Evolutionary conservation across 2,329 filamentous ascomycete genomes (phyloP), one percentile per base, ranked within the genome.

Genomic region (Aspergillus niger): DNA sequence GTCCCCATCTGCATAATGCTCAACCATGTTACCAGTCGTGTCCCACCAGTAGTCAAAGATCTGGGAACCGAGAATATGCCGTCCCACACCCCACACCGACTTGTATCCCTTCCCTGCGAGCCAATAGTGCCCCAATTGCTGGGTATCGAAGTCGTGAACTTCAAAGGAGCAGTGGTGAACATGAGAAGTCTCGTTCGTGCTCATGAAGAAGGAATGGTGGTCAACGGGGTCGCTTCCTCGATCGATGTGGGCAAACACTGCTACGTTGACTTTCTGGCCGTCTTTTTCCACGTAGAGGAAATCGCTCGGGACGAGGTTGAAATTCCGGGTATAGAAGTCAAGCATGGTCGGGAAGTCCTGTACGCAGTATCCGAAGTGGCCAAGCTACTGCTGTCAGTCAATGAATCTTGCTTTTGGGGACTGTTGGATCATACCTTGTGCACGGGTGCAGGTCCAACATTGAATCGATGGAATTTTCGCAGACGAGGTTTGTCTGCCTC

Each of bases 201-300:
- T 70, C 64, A 85, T 74, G 74, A 85, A 85, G 58, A 85, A 81
- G 5, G 75, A 77, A 62, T 85, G 83, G 63, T 85, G 83, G 66
- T 85, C 83, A 0, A 81, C 78, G 22, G 76, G 75, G 0, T 74
- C 71, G 0, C 73, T 67, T 0, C 82, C 83, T 0, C 78, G 75
- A 62, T 85, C 83, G 53, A 85, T 76, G 60, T 84, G 82, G 1
- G 75, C 73, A 67, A 85, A 85, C 8, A 77, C 67, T 0, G 80
- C 77, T 17, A 76, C 73, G 41, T 72, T 69, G 15, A 68, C 69
- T 17, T 65, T 66, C 2, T 55, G 44, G 3, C 53, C 63, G 2
- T 59, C 63, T 8, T 58, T 59, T n/a, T 68, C 63, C 2, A 70
- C 54, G 32, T 71, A 69, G 13, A 74, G 60, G n/a, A 74, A 70